Percentiles rank a stretch among this genome's conserved stretches.
Evolutionary conservation across 129 eudicot genomes (phyloP).

Genomic region (Logfia minima): DNA sequence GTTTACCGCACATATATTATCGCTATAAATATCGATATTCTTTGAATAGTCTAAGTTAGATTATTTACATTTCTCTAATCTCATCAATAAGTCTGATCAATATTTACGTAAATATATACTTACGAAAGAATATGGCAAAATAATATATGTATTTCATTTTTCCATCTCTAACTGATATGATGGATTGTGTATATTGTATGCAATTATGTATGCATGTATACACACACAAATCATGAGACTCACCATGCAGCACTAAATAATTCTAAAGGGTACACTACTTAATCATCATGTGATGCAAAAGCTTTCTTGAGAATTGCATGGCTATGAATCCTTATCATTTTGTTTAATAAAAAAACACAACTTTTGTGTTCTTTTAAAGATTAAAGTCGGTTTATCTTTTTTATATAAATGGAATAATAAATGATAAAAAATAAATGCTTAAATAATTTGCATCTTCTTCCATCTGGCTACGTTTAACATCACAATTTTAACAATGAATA

Average conservation of each 20-base stretch:
- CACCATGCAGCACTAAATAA: conserved; percentile 16
- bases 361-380: neutral
- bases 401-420: neutral
- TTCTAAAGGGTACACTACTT: conserved; percentile 11
- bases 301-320: conserved; percentile 21
- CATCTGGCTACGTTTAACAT: neutral
- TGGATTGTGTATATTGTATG: neutral
- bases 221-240: neutral
- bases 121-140: too few species aligned
- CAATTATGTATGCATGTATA: neutral
- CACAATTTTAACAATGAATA: too few species aligned
- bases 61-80: too few species aligned
- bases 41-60: too few species aligned
- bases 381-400: neutral
- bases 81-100: too few species aligned
- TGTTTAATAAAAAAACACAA: neutral
- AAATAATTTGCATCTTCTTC: neutral
- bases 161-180: neutral
- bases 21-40: too few species aligned
- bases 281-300: conserved; percentile 20
- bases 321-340: conserved; percentile 14
- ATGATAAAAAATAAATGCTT: neutral
- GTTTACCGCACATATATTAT: too few species aligned
- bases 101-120: too few species aligned
- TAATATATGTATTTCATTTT: too few species aligned